Evolutionary conservation across 2,329 filamentous ascomycete species (phyloP).

Genomic region (Trematosphaeria pertusa): DNA sequence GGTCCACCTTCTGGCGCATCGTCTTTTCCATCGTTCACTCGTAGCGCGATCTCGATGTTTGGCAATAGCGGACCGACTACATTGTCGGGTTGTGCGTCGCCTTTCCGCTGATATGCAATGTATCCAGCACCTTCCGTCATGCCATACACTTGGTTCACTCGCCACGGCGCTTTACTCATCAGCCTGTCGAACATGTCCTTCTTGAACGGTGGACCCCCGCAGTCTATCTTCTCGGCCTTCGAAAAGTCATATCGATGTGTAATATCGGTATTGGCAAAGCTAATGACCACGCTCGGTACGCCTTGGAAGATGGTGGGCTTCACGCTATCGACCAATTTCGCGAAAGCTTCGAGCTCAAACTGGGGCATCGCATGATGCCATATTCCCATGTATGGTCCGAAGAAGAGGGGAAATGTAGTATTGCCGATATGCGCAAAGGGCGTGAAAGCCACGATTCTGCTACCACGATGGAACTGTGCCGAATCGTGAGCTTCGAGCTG

Average conservation of each 20-base stretch:
- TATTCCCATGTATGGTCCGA: conserved; percentile 54
- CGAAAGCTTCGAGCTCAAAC: conserved; percentile 80
- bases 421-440: conserved; percentile 56
- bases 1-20: conserved; percentile 63
- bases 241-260: conserved; percentile 80
- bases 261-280: conserved; percentile 76
- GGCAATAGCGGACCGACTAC: conserved; percentile 77
- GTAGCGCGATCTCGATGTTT: conserved; percentile 79
- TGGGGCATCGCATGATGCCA: conserved; percentile 64
- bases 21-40: conserved; percentile 57
- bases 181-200: conserved; percentile 75
- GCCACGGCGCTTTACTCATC: conserved; percentile 73
- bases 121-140: conserved; percentile 57
- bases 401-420: conserved; percentile 54
- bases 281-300: conserved; percentile 80
- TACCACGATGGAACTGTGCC: conserved; percentile 14
- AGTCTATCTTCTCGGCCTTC: conserved; percentile 79
- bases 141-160: conserved; percentile 53
- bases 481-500: conserved; percentile 21
- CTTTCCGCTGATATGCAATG: conserved; percentile 48
- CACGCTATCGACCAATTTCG: conserved; percentile 73
- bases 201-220: conserved; percentile 81
- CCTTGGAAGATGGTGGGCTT: conserved; percentile 77
- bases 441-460: conserved; percentile 51
- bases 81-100: conserved; percentile 68